Base-by-base conservation (phyloP, 2,329 filamentous ascomycete genomes). In the Trichoderma gracile region DNA sequence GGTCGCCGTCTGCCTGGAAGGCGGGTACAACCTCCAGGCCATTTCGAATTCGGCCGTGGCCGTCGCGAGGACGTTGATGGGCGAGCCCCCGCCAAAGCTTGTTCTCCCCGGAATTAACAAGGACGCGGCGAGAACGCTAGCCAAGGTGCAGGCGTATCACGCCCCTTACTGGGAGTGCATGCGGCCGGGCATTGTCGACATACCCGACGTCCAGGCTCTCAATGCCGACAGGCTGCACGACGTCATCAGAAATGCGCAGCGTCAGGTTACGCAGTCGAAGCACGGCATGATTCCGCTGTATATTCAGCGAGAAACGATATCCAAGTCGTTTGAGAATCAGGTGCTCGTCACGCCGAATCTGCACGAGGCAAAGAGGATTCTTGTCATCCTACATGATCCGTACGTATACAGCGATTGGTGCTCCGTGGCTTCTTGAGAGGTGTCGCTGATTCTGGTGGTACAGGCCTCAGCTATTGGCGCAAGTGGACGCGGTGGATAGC, bases 41-140 rank as follows among this genome's bases (percentile, higher is more conserved):
- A 99, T 99, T 65, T 96, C 95, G 0, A 88, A 91, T 64, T 98
- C 95, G 5, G 93, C 95, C 1, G 83, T 97, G 5, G 92, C 94
- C 3, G 95, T 99, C 1, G 95, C 92, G 1, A 88, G 88, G 66
- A 97, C 94, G 0, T 82, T 99, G 50, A 98, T 99, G 93, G 93
- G 95, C 23, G 93, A 99, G 72, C 92, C 94, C 12, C 95, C 95
- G 3, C 84, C 85, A 47, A 79, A 82, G 70, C 83, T 89, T 75
- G 74, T 78, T 15, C 75, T 88, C 2, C 81, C 85, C 8, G 81
- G 81, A 64, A 80, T 88, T 67, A 85, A 83, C 73, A 82, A 80
- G 69, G 83, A 86, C 21, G 86, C 86, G 0, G 80, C 81, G 0
- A 79, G 80, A 50, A 80, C 85, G 0, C 73, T 89, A 27, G 82